Percentiles rank a stretch among this genome's conserved stretches.
These are phyloP conservation scores for Mycena vulgaris DNA, from an alignment of 768 basidiomycete genomes.

Conservation along the genomic window DNA sequence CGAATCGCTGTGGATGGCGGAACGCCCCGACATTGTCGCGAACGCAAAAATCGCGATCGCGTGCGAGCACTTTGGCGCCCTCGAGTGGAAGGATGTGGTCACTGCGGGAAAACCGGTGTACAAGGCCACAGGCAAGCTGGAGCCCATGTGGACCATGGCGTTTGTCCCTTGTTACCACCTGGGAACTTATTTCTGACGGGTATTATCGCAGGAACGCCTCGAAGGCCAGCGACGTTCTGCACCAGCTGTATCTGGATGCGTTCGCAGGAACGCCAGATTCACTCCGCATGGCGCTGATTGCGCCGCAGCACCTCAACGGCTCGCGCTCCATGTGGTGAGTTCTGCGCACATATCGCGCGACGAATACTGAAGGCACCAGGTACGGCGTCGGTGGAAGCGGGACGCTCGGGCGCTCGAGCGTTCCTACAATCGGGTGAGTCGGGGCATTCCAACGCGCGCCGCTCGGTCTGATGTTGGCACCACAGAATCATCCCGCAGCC, in stretches of 20 bases:
- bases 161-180: constrained; percentile 25
- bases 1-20: constrained; percentile 48
- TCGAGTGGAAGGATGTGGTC: constrained; percentile 49
- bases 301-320: constrained; percentile 44
- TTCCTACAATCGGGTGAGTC: constrained; percentile 49
- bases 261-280: constrained; percentile 45
- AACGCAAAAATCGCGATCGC: constrained; percentile 47
- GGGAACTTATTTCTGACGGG: background rate
- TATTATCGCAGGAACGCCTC: constrained; percentile 42
- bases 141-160: constrained; percentile 55
- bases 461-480: background rate
- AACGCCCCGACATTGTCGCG: constrained; percentile 42
- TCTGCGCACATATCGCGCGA: background rate
- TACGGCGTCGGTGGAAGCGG: constrained; percentile 49
- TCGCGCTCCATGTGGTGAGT: constrained; percentile 41
- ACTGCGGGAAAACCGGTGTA: constrained; percentile 41
- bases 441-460: background rate
- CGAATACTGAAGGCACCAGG: background rate
- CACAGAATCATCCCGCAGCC: constrained; percentile 50
- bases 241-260: constrained; percentile 44
- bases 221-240: constrained; percentile 40
- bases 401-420: constrained; percentile 41
- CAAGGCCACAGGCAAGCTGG: constrained; percentile 46
- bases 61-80: constrained; percentile 50
- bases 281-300: constrained; percentile 48